These are phyloP conservation scores for Trichothecium roseum DNA, from an alignment of 2,329 filamentous ascomycete genomes.

Conservation along the genomic window DNA sequence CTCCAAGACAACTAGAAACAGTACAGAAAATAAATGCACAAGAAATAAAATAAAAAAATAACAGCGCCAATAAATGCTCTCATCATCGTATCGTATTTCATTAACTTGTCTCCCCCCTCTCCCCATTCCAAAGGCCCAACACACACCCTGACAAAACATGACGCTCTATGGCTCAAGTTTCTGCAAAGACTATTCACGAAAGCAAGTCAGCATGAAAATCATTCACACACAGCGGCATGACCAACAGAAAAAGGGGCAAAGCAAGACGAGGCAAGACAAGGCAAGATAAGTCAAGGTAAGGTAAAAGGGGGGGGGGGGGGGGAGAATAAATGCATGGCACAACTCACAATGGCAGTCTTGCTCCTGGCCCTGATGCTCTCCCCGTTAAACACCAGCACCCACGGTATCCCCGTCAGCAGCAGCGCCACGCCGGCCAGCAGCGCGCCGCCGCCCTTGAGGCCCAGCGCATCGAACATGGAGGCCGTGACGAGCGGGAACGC, in stretches of 20 bases:
- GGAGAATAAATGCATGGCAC: too few relatives aligned
- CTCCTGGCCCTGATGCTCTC: conserved; percentile 65
- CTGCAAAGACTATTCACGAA: neutral
- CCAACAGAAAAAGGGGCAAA: neutral
- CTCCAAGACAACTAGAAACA: too few relatives aligned
- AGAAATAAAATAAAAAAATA: too few relatives aligned
- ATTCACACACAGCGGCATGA: too few relatives aligned
- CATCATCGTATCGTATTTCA: too few relatives aligned
- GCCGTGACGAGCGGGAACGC: conserved; percentile 69
- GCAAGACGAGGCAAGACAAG: neutral
- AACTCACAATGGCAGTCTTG: conserved; percentile 37
- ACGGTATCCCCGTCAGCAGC: conserved; percentile 70
- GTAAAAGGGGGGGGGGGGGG: too few relatives aligned
- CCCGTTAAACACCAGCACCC: conserved; percentile 73
- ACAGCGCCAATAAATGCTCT: too few relatives aligned
- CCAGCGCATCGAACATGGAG: conserved; percentile 63
- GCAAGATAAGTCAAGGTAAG: neutral
- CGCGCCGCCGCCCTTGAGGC: conserved; percentile 60
- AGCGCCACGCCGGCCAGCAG: conserved; percentile 64
- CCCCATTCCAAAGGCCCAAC: too few relatives aligned
- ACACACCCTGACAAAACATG: too few relatives aligned
- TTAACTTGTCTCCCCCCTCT: too few relatives aligned
- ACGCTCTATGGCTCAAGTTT: neutral
- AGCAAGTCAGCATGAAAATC: neutral
- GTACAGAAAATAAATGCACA: too few relatives aligned